These are phyloP conservation scores for Acanthamoeba lenticulata DNA, from an alignment of 208 protist species.

Conservation along the genomic window DNA sequence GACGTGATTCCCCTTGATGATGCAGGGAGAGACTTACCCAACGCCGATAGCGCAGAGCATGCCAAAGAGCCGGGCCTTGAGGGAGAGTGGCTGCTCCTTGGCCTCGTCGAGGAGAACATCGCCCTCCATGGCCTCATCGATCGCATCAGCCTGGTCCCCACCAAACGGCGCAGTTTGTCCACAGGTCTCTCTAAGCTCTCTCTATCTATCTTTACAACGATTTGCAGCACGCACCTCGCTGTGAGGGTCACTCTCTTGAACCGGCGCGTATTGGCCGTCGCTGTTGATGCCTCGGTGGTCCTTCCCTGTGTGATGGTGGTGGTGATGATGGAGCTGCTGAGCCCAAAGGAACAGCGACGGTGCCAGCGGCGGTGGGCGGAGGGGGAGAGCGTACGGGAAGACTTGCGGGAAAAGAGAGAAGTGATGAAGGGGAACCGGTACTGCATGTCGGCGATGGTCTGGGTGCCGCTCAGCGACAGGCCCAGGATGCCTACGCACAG, in stretches of 20 bases:
- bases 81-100: not conserved
- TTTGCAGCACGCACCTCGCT: not conserved
- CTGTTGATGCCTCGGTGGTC: not conserved
- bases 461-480: not conserved
- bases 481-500: slow-evolving; percentile 13
- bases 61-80: not conserved
- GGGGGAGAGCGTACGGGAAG: not conserved
- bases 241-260: not conserved
- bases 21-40: not conserved
- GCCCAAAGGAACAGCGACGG: not conserved
- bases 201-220: not conserved
- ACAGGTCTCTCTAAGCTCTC: too few species aligned
- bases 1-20: not conserved
- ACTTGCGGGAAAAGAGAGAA: not conserved
- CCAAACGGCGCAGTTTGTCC: too few species aligned
- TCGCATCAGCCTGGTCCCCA: not conserved
- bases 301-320: not conserved
- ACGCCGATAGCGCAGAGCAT: not conserved
- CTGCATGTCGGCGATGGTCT: not conserved
- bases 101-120: not conserved
- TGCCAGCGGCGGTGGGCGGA: not conserved
- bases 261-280: not conserved
- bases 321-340: not conserved
- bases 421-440: slow-evolving; percentile 5
- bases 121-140: not conserved